Evolutionary conservation across 2,329 filamentous ascomycete species (phyloP).

Genomic region (Dryadomyces quercivorus): DNA sequence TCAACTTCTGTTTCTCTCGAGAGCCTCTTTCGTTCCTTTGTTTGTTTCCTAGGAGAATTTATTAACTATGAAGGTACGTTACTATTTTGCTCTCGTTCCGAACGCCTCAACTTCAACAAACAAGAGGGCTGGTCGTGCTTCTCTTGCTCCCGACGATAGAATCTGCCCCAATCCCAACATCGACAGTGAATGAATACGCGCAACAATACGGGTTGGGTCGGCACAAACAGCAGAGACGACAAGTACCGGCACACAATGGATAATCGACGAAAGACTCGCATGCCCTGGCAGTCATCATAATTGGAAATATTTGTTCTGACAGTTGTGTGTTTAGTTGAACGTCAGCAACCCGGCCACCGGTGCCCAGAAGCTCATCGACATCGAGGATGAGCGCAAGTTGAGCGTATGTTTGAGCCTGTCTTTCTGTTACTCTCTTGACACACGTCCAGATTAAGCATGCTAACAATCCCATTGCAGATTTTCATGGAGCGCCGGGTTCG

Average conservation of each 20-base stretch:
- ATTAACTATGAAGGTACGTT: conserved; percentile 13
- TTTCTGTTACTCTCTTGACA: background rate
- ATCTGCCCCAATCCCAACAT: background rate
- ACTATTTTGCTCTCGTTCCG: background rate
- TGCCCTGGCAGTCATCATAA: background rate
- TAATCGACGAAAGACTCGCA: background rate
- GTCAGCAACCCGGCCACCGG: conserved; percentile 92
- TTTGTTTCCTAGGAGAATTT: conserved; percentile 4
- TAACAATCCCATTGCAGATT: conserved; percentile 11
- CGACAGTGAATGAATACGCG: background rate
- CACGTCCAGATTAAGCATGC: background rate
- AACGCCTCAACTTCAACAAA: background rate
- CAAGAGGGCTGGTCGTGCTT: too few relatives aligned
- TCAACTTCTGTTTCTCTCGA: conserved; percentile 7
- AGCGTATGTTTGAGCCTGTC: conserved; percentile 48
- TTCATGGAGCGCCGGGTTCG: conserved; percentile 16
- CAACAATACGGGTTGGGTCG: background rate
- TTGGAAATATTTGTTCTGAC: conserved; percentile 19
- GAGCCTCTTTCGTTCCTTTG: conserved; percentile 6
- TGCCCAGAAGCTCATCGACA: conserved; percentile 97
- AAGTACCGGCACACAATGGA: too few relatives aligned
- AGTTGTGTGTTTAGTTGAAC: conserved; percentile 36
- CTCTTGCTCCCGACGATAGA: background rate
- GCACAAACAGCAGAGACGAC: too few relatives aligned
- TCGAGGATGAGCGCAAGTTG: conserved; percentile 99